Evolutionary conservation across 2,329 filamentous ascomycete genomes (phyloP), one percentile per base, ranked within the genome.

Genomic region (Trichophyton schoenleinii): DNA sequence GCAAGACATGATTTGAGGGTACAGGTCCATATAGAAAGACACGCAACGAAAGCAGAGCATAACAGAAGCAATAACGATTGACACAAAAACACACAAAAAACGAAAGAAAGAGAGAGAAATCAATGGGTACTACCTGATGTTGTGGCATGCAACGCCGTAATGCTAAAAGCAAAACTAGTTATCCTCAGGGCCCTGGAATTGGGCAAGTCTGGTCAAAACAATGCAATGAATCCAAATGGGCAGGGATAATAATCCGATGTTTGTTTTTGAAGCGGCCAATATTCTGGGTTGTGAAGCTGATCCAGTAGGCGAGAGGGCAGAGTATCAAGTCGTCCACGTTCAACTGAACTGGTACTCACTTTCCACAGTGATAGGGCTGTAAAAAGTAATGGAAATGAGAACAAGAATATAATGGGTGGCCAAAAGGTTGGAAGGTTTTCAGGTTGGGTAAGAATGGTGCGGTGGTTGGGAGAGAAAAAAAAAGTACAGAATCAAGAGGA

Each of bases 71-170:
- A 53, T 20, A 9, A 41, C 20, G 65, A 64, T 64, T 64, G 64
- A 22, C 22, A 22, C 22, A 22, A 22, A 63, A 65, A 66, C 28
- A 49, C 18, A 49, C 65, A 60, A 64, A 62, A 48, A 53, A 68
- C 59, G 2, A 36, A 36, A 11, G 11, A 36, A 36, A 36, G 11
- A 69, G 68, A 65, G 66, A 68, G 71, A 72, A 68, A 65, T 67
- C 69, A 66, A 69, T 68, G 72, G 73, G 70, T 67, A 70, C 74
- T 77, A 77, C 74, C 74, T 77, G 72, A 70, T 71, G 68, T 70
- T 63, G 62, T 55, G 49, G n/a, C 41, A 60, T 34, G 58, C 49
- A 49, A 34, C 44, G 63, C 61, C 70, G 68, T 68, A 65, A 44
- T 67, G 64, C 66, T 67, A 67, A 63, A 67, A 67, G 62, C 28